These are phyloP conservation scores for Aspergillus puulaauensis DNA, from an alignment of 2,329 filamentous ascomycete genomes.

Conservation along the genomic window DNA sequence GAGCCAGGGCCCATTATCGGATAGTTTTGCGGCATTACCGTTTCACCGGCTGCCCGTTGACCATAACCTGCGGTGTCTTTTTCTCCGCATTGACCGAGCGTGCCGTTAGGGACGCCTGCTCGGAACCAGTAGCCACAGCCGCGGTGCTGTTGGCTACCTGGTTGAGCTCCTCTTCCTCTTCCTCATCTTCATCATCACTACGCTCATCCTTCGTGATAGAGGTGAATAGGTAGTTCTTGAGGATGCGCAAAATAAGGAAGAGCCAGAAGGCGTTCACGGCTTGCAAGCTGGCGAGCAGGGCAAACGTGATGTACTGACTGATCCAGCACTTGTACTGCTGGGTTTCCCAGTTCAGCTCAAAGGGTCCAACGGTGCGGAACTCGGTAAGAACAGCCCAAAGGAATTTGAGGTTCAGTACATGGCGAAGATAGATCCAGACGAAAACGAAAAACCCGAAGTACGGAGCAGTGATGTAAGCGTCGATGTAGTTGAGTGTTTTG, in stretches of 20 bases:
- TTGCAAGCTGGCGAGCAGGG: constrained; percentile 45
- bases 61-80: constrained; percentile 33
- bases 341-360: constrained; percentile 50
- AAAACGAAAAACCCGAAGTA: constrained; percentile 82
- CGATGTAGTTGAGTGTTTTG: constrained; percentile 88
- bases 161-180: constrained; percentile 34
- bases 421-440: constrained; percentile 86
- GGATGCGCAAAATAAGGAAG: constrained; percentile 45
- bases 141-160: constrained; percentile 23
- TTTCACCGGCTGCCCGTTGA: constrained; percentile 40
- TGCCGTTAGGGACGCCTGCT: constrained; percentile 20
- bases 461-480: constrained; percentile 72
- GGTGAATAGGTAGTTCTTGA: constrained; percentile 43
- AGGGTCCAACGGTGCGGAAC: constrained; percentile 49
- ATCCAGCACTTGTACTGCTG: constrained; percentile 52
- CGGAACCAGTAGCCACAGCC: constrained; percentile 27
- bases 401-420: constrained; percentile 59
- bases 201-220: constrained; percentile 43
- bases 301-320: constrained; percentile 48
- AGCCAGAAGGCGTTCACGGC: constrained; percentile 50
- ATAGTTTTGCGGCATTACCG: not conserved
- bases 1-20: not conserved
- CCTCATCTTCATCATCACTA: constrained; percentile 47
- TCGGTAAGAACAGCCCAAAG: constrained; percentile 48
- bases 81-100: constrained; percentile 30